phyloP scores from a whole-genome alignment of 345 rosid species.

The Noccaea caerulescens region DNA sequence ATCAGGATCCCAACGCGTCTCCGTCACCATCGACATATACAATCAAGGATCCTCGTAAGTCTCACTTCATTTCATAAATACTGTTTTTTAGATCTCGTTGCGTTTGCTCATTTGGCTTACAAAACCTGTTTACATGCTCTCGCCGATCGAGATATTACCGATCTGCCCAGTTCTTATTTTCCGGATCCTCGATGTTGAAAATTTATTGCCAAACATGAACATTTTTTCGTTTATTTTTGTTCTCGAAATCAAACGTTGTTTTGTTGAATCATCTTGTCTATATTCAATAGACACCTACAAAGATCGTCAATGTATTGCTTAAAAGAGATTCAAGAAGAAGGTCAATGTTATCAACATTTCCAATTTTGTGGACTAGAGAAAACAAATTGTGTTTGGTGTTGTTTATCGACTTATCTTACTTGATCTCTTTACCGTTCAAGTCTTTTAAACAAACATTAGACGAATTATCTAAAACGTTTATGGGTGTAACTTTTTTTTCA shows the following conservation, averaged over 20 bases:
- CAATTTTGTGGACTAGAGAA: neutral
- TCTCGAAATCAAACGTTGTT: too few species aligned
- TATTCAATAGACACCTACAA: too few species aligned
- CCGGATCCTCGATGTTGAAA: neutral
- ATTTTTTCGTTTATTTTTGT: neutral
- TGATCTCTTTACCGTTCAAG: too few species aligned
- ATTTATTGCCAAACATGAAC: neutral
- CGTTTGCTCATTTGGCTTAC: neutral
- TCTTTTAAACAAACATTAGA: neutral
- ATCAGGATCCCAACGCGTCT: slow-evolving; percentile 78
- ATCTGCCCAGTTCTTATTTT: neutral
- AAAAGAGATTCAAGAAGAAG: neutral
- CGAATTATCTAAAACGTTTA: neutral
- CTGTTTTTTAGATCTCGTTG: neutral
- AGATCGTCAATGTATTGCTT: neutral
- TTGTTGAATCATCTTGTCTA: too few species aligned
- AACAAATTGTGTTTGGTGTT: too few species aligned
- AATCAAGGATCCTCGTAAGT: slow-evolving; percentile 85
- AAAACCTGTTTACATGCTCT: slow-evolving; percentile 2
- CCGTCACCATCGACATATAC: slow-evolving; percentile 76
- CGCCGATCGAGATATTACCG: neutral
- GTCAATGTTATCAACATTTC: neutral
- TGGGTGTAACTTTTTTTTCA: slow-evolving; percentile 36
- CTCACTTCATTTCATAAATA: neutral
- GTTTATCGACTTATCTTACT: too few species aligned